Base-by-base conservation (phyloP, 495 filamentous ascomycete species). In the Hypoxylon intermedium region DNA sequence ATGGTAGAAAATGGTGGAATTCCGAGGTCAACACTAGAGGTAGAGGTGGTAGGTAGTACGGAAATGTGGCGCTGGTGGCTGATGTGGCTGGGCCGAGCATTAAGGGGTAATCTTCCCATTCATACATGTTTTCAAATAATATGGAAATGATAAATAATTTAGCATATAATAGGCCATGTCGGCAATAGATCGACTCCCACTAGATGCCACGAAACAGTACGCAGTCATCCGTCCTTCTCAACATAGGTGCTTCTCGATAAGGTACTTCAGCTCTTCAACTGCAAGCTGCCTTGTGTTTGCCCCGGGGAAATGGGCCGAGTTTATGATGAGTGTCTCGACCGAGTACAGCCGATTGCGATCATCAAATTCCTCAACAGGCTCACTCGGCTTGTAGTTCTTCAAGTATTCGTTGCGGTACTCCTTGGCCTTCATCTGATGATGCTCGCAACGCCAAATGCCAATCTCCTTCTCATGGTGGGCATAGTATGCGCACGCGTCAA, bases 401-500 rank as follows among this genome's bases (percentile, higher is more conserved):
- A 53, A 34, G 36, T 62, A 68, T n/a, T 33, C 28, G 1, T 46
- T 41, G 33, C 36, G 38, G 13, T 66, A 66, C 7, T 15, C 16
- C 26, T 9, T 16, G 11, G 34, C 23, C 16, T 28, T 44, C 19
- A 60, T 28, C 6, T 18, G 13, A 7, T 36, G 21, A 16, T 45
- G 20, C 11, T 51, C 21, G 9, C 15, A 23, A 4, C 69, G 53
- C 47, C 69, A 74, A 5, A 67, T 65, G 18, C 42, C 69, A 6
- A 72, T 47, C 44, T 71, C 71, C 72, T 75, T 75, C 51, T 82
- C 77, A 38, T 80, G 74, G 45, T 82, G 78, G 2, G 73, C 77
- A 58, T 75, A 79, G 63, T 74, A 75, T 6, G 47, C 63, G 37
- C 70, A 69, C 1, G 78, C 72, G 65, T 82, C 79, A 52, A 74